Evolutionary conservation across 176 grass and related monocot species (phyloP), one percentile per base, ranked within the genome.

Genomic region (Triticum dicoccoides): DNA sequence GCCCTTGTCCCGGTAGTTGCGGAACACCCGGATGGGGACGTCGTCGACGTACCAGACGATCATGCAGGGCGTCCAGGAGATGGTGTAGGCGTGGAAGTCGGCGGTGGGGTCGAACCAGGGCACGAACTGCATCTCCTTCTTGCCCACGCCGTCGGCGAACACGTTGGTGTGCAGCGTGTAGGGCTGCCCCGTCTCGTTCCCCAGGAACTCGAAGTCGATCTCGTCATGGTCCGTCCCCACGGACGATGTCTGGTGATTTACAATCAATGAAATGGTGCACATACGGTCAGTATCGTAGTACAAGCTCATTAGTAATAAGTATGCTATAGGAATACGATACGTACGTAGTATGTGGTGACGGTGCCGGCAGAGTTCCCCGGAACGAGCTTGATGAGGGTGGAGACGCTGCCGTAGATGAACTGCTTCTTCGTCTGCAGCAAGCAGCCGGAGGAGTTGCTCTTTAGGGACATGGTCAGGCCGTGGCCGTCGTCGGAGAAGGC

Each of bases 61-160:
- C 84, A 89, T 86, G 79, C 77, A 84, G 41, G 85, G 86, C 61
- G 83, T 97, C 92, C 95, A 97, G 41, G 92, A 88, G 56, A 97
- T 97, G 69, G 94, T 92, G 87, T 97, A 97, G 82, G 84, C 92
- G 85, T 97, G 94, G 85, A 79, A 97, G 69, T 82, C 94, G 8
- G 64, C 15, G 42, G 91, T 93, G 49, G 91, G 91, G 58, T 97
- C 88, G 81, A 97, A 97, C 94, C 91, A 97, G 1, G 81, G 88
- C 25, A 72, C 67, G 82, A 96, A 93, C 70, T 97, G 90, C 84
- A 90, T 83, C 82, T 94, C 81, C 39, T 80, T 88, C 9, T 83
- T 59, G 20, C 92, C 92, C 23, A 84, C 56, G 44, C 89, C 91
- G 81, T 90, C 64, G 17, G 80, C 79, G 44, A 91, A 93, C 25